Evolutionary conservation across 768 basidiomycete species (phyloP).

Genomic region (Dioszegia crocea): DNA sequence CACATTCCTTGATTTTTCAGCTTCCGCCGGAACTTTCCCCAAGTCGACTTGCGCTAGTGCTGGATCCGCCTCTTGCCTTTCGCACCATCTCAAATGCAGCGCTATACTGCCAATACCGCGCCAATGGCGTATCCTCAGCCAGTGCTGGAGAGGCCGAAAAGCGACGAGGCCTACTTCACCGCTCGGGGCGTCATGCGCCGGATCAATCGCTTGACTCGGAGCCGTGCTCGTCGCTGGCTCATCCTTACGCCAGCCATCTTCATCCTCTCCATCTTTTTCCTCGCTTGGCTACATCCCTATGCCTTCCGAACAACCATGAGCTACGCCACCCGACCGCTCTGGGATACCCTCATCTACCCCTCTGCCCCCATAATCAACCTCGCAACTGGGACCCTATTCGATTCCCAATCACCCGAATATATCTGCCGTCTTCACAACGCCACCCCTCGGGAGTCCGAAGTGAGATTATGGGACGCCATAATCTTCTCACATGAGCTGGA

Average conservation of each 20-base stretch:
- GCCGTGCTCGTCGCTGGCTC: not conserved
- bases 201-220: not conserved
- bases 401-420: not conserved
- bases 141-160: too few species aligned
- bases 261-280: not conserved
- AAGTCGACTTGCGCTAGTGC: too few species aligned
- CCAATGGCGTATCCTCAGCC: too few species aligned
- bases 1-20: too few species aligned
- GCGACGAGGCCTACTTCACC: not conserved
- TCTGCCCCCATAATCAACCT: slow-evolving; percentile 5
- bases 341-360: slow-evolving; percentile 5
- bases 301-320: slow-evolving; percentile 7
- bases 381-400: not conserved
- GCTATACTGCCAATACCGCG: too few species aligned
- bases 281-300: slow-evolving; percentile 5
- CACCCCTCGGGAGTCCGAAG: not conserved
- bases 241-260: not conserved
- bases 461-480: slow-evolving; percentile 21
- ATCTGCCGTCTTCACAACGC: slow-evolving; percentile 1
- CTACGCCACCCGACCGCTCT: slow-evolving; percentile 2
- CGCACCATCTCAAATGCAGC: too few species aligned
- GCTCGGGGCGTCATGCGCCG: not conserved
- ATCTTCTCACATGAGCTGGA: slow-evolving; percentile 30
- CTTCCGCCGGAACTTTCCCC: too few species aligned
- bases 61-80: too few species aligned